Percentiles rank a stretch among this genome's conserved stretches.
phyloP scores from a whole-genome alignment of 2,329 filamentous ascomycete genomes.

The Tolypocladium pustulatum region DNA sequence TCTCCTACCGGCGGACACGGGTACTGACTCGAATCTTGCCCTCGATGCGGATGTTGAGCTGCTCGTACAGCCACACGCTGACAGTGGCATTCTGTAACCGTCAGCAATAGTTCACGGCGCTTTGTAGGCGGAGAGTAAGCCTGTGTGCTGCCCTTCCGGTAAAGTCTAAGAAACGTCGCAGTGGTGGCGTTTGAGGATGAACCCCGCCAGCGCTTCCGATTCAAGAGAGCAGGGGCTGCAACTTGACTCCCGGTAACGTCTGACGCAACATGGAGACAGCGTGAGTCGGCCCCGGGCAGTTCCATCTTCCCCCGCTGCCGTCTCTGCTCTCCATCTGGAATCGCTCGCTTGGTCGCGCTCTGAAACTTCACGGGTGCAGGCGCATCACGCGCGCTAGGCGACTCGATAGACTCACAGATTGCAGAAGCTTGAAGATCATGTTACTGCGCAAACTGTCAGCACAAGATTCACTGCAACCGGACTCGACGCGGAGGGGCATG shows the following conservation, averaged over 20 bases:
- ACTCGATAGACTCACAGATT: slow-evolving; percentile 28
- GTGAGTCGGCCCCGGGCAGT: too few species aligned
- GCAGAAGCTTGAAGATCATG: slow-evolving; percentile 65
- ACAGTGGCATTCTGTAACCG: slow-evolving; percentile 61
- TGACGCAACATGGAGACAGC: background rate
- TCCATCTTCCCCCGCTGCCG: background rate
- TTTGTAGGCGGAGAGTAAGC: background rate
- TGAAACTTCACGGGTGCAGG: background rate
- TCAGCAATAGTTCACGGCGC: background rate
- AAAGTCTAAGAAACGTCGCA: background rate
- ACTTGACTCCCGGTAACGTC: background rate
- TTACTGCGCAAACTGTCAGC: slow-evolving; percentile 20
- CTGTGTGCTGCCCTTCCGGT: background rate
- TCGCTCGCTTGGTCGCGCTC: background rate
- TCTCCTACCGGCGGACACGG: background rate
- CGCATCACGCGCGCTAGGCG: background rate
- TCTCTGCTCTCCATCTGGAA: background rate
- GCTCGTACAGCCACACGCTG: slow-evolving; percentile 94
- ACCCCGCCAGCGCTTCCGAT: background rate
- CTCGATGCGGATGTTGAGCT: slow-evolving; percentile 87
- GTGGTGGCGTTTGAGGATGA: background rate
- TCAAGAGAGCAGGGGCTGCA: background rate
- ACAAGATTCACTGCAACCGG: background rate
- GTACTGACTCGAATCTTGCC: slow-evolving; percentile 79
- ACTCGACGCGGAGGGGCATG: background rate